Evolutionary conservation across 148 eudicot genomes (phyloP).

Genomic region (Polygonum maritimum): DNA sequence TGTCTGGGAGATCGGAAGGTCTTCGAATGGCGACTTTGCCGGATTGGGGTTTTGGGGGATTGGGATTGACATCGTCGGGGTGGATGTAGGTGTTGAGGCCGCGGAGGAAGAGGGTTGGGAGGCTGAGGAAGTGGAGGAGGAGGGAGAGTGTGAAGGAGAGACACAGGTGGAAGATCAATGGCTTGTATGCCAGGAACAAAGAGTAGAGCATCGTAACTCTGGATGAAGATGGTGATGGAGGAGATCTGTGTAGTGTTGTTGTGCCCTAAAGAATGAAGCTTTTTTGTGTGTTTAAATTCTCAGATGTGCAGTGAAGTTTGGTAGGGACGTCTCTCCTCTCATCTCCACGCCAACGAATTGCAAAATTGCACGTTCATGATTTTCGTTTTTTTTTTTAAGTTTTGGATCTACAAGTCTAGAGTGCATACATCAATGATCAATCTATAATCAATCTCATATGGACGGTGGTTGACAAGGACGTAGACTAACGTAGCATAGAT

Average conservation of each 20-base stretch:
- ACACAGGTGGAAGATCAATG: slow-evolving; percentile 46
- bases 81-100: slow-evolving; percentile 92
- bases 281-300: neutral
- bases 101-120: slow-evolving; percentile 53
- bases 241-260: neutral
- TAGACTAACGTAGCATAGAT: too few species aligned
- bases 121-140: slow-evolving; percentile 40
- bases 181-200: slow-evolving; percentile 25
- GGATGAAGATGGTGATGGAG: neutral
- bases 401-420: neutral
- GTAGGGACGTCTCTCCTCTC: neutral
- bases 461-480: too few species aligned
- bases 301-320: neutral
- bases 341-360: neutral
- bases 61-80: slow-evolving; percentile 78
- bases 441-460: too few species aligned
- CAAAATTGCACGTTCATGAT: neutral
- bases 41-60: slow-evolving; percentile 24
- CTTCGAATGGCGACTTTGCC: slow-evolving; percentile 68
- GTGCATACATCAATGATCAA: too few species aligned
- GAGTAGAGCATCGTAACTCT: slow-evolving; percentile 12
- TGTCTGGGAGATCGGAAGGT: slow-evolving; percentile 36
- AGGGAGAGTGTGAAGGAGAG: slow-evolving; percentile 47
- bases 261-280: neutral
- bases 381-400: neutral